Conservation (phyloP, 345 rosid genomes). For the Lagerstroemia speciosa region DNA sequence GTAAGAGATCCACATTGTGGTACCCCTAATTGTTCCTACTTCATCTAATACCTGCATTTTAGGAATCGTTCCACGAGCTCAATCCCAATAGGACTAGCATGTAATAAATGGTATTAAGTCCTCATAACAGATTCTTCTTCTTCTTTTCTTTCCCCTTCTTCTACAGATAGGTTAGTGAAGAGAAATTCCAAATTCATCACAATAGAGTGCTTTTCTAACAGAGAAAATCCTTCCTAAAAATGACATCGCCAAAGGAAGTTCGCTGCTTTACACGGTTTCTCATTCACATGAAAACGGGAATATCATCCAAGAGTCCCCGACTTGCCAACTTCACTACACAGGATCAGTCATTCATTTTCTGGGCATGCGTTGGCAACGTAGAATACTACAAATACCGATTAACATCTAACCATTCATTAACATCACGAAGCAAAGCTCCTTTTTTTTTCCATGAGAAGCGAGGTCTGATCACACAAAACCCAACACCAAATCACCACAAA, state of each 20-base stretch:
- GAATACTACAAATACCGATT: neutral
- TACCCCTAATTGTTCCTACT: neutral
- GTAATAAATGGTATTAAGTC: neutral
- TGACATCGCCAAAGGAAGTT: neutral
- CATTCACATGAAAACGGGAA: neutral
- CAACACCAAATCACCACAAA: neutral
- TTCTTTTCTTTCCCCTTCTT: neutral
- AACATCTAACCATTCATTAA: neutral
- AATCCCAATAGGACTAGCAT: neutral
- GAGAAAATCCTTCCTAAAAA: neutral
- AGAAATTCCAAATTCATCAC: neutral
- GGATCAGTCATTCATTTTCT: neutral
- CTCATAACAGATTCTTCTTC: neutral
- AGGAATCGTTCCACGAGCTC: neutral
- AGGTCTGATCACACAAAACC: neutral
- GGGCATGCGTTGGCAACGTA: neutral
- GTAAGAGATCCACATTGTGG: no score
- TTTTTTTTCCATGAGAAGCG: neutral
- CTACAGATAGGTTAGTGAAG: neutral
- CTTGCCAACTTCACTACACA: no score
- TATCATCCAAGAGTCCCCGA: no score
- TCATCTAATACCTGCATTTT: neutral
- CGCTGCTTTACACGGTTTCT: neutral
- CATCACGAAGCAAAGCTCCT: neutral
- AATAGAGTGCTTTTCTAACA: neutral